Conservation (phyloP, 176 grass and related monocot species). For the Oryza glaberrima region DNA sequence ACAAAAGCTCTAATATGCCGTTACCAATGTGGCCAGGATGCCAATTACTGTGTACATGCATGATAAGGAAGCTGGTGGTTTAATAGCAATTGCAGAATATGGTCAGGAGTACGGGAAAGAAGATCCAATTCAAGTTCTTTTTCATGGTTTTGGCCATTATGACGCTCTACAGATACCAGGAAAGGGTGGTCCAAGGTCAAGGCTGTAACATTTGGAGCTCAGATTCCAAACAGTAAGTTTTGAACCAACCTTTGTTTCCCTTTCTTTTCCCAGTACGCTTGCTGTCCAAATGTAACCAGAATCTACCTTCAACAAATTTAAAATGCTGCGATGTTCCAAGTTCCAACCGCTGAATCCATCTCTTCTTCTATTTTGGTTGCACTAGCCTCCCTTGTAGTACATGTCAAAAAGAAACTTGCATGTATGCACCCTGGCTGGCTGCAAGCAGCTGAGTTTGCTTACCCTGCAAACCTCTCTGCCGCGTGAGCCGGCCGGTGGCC, state of each 20-base stretch:
- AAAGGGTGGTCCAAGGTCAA: slow-evolving; percentile 48
- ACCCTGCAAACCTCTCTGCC: background rate
- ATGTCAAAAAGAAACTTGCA: background rate
- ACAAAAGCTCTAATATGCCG: background rate
- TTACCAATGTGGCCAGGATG: slow-evolving; percentile 50
- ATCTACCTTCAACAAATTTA: background rate
- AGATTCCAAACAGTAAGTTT: slow-evolving; percentile 5
- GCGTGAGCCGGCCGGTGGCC: background rate
- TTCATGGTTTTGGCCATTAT: slow-evolving; percentile 79
- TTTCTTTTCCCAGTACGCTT: background rate
- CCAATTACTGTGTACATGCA: slow-evolving; percentile 75
- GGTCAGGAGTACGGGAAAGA: slow-evolving; percentile 75
- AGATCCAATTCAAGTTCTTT: slow-evolving; percentile 69
- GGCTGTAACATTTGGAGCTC: slow-evolving; percentile 33
- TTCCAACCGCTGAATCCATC: no score
- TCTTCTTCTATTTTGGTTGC: background rate
- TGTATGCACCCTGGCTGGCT: background rate
- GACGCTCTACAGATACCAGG: slow-evolving; percentile 57
- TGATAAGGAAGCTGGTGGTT: slow-evolving; percentile 58
- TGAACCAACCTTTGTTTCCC: background rate
- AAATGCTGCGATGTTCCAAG: no score
- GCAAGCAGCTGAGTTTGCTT: background rate
- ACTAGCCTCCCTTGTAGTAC: background rate
- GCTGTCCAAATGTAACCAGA: background rate
- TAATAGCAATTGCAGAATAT: slow-evolving; percentile 72